Evolutionary conservation across 192 early-diverging fungal genomes (phyloP).

Genomic region (Entomortierella parvispora): DNA sequence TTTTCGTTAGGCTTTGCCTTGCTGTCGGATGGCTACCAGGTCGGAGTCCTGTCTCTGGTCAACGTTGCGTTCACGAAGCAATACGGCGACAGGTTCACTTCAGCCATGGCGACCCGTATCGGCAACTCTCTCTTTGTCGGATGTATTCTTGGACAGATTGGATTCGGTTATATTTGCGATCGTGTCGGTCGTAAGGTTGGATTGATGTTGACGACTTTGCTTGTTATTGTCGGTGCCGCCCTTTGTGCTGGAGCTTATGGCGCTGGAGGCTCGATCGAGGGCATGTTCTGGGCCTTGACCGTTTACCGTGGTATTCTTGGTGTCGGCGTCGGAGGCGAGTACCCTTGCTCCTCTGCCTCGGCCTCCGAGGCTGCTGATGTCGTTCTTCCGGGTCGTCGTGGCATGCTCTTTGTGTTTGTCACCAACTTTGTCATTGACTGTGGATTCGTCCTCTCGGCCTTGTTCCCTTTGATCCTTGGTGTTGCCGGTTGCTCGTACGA

Average conservation of each 20-base stretch:
- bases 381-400: slow-evolving; percentile 35
- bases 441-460: slow-evolving; percentile 48
- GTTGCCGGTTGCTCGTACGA: slow-evolving; percentile 51
- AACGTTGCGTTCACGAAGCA: slow-evolving; percentile 45
- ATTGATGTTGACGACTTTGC: slow-evolving; percentile 42
- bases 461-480: slow-evolving; percentile 51
- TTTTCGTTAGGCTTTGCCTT: slow-evolving; percentile 42
- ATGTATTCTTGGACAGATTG: slow-evolving; percentile 55
- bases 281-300: slow-evolving; percentile 52
- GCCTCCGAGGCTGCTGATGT: slow-evolving; percentile 62
- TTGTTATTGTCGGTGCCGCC: slow-evolving; percentile 53
- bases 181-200: slow-evolving; percentile 59
- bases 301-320: slow-evolving; percentile 45
- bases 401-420: slow-evolving; percentile 52
- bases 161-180: slow-evolving; percentile 56
- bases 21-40: slow-evolving; percentile 59
- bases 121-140: slow-evolving; percentile 58
- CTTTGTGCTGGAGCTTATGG: slow-evolving; percentile 49
- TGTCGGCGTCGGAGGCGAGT: slow-evolving; percentile 60
- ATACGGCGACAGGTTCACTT: slow-evolving; percentile 36
- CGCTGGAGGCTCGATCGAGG: slow-evolving; percentile 11
- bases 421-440: slow-evolving; percentile 52
- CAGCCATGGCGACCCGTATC: slow-evolving; percentile 38
- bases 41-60: slow-evolving; percentile 53
- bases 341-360: slow-evolving; percentile 57